phyloP scores from a whole-genome alignment of 179 eudicot species.

The Gypsophila paniculata region DNA sequence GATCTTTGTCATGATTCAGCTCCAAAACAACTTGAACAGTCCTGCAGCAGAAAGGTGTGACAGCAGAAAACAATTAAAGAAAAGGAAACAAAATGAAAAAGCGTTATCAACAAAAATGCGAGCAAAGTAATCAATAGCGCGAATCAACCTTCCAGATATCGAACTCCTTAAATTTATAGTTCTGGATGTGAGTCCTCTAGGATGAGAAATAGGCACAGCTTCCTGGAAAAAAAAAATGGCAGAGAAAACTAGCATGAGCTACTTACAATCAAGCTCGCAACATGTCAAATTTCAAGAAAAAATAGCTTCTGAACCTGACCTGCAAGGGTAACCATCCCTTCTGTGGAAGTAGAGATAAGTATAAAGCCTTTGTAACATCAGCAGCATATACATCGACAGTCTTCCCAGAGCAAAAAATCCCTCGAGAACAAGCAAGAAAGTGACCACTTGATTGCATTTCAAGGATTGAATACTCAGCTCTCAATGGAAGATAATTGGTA shows the following conservation, averaged over 20 bases:
- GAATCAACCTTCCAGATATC: slow-evolving; percentile 70
- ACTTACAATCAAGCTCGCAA: not conserved
- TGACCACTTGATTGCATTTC: slow-evolving; percentile 81
- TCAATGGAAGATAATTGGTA: slow-evolving; percentile 78
- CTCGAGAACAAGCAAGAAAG: slow-evolving; percentile 67
- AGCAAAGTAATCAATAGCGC: slow-evolving; percentile 8
- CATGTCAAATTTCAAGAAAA: slow-evolving; percentile 12
- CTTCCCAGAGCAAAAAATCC: slow-evolving; percentile 69
- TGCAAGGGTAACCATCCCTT: slow-evolving; percentile 88
- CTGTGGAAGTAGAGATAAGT: slow-evolving; percentile 77
- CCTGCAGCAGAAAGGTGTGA: slow-evolving; percentile 40
- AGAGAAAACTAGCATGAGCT: slow-evolving; percentile 5
- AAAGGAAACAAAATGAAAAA: not conserved
- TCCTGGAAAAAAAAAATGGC: slow-evolving; percentile 43
- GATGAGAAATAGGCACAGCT: slow-evolving; percentile 78
- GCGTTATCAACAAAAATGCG: slow-evolving; percentile 11
- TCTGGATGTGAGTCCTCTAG: slow-evolving; percentile 48
- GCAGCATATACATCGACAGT: slow-evolving; percentile 68
- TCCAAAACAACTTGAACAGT: slow-evolving; percentile 78
- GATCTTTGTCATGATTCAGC: slow-evolving; percentile 58
- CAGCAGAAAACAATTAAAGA: not conserved
- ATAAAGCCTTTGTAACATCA: slow-evolving; percentile 70
- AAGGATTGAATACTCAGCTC: slow-evolving; percentile 78
- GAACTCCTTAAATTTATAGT: slow-evolving; percentile 65
- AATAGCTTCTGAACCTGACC: slow-evolving; percentile 38